A percentile compares a stretch with the other conserved stretches of the same genome.
phyloP scores from a whole-genome alignment of 495 filamentous ascomycete species.

The Corynascus novoguineensis region DNA sequence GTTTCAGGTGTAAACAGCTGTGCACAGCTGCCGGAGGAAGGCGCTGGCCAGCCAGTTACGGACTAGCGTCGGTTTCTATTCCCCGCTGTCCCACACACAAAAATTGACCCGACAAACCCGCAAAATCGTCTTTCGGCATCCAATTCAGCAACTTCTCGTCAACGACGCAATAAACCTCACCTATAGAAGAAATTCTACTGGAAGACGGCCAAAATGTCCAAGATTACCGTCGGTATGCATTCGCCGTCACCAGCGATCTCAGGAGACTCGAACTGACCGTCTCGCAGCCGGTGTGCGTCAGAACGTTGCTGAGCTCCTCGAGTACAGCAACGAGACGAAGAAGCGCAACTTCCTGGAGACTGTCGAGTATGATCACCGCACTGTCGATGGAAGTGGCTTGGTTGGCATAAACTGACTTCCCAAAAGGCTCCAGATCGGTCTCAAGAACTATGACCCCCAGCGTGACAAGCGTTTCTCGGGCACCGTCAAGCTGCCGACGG shows the following conservation, averaged over 20 bases:
- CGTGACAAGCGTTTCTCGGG: conserved; percentile 99
- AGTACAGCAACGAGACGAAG: conserved; percentile 94
- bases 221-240: conserved; percentile 62
- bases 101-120: conserved; percentile 9
- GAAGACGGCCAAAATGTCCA: conserved; percentile 55
- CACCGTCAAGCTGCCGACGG: conserved; percentile 68
- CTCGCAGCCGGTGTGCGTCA: conserved; percentile 85
- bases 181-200: conserved; percentile 53
- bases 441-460: conserved; percentile 99
- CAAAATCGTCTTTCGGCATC: conserved; percentile 8
- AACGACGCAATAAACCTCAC: conserved; percentile 58
- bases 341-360: conserved; percentile 92
- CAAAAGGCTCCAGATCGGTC: conserved; percentile 78
- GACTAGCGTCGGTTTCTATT: not conserved
- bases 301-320: conserved; percentile 83
- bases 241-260: not conserved
- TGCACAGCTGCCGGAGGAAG: not conserved
- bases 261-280: conserved; percentile 11
- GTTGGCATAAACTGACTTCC: not conserved
- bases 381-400: not conserved
- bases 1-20: not conserved
- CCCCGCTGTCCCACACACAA: conserved; percentile 15
- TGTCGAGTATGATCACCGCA: conserved; percentile 27
- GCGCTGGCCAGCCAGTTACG: not conserved
- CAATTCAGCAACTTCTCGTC: conserved; percentile 15